Conservation (phyloP, 2,329 filamentous ascomycete genomes). For the Sporothrix protearum region DNA sequence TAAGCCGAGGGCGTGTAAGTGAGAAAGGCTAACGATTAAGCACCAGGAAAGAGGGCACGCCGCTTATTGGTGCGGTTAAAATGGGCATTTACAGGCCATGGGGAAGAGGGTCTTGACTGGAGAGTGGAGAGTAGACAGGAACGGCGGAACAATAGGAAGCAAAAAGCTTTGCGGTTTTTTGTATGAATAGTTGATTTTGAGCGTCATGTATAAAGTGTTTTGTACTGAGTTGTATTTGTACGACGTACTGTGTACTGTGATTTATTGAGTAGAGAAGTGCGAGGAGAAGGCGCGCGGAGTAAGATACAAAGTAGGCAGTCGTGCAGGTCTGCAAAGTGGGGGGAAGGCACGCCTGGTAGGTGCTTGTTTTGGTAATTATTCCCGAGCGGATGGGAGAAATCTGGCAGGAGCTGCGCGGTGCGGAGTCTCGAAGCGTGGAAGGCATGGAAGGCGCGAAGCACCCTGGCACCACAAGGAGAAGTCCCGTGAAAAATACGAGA, state of each 20-base stretch:
- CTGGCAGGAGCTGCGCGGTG: background rate
- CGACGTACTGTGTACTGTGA: no score
- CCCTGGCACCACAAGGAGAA: background rate
- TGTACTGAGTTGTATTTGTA: no score
- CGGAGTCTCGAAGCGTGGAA: background rate
- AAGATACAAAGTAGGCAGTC: conserved; percentile 2
- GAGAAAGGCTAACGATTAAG: background rate
- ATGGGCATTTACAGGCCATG: conserved; percentile 14
- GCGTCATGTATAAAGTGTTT: no score
- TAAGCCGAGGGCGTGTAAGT: background rate
- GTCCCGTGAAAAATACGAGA: background rate
- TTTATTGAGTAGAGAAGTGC: background rate
- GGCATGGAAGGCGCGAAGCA: background rate
- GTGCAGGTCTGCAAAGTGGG: background rate
- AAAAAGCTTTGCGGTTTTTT: conserved; percentile 10
- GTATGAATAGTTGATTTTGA: background rate
- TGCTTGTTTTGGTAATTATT: conserved; percentile 6
- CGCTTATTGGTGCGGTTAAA: conserved; percentile 37
- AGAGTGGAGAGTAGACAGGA: background rate
- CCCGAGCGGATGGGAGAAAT: conserved; percentile 6
- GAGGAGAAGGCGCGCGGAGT: background rate
- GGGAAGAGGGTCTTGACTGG: background rate
- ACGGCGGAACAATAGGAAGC: background rate
- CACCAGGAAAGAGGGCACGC: background rate
- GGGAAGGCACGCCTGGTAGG: background rate